Percentiles rank a stretch among this genome's conserved stretches.
phyloP scores from a whole-genome alignment of 352 stramenopile species.

The Phytophthora syringae region DNA sequence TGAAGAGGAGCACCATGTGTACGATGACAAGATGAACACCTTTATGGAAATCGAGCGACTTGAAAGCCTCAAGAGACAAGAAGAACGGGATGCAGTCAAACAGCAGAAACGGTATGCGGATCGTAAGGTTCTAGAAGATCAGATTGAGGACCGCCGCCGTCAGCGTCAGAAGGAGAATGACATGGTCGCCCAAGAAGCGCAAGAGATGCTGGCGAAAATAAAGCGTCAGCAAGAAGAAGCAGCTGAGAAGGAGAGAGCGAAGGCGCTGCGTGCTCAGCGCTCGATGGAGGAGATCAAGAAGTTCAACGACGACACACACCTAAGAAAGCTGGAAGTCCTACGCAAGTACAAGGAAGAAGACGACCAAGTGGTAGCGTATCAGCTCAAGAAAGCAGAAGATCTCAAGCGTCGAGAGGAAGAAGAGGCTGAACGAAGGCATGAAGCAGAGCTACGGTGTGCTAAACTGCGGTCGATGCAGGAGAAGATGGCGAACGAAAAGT shows the following conservation, averaged over 20 bases:
- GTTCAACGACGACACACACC: constrained; percentile 69
- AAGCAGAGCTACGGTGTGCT: constrained; percentile 76
- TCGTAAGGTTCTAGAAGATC: constrained; percentile 90
- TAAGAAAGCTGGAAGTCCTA: constrained; percentile 61
- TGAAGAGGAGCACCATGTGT: constrained; percentile 83
- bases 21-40: constrained; percentile 95
- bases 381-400: constrained; percentile 79
- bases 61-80: constrained; percentile 90
- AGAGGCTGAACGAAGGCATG: constrained; percentile 64
- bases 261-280: constrained; percentile 57
- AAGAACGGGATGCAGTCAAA: constrained; percentile 89
- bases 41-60: constrained; percentile 96
- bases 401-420: constrained; percentile 69
- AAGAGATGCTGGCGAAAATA: constrained; percentile 90
- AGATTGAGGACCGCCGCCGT: constrained; percentile 69
- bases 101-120: constrained; percentile 86
- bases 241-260: constrained; percentile 72
- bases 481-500: constrained; percentile 87
- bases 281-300: constrained; percentile 78
- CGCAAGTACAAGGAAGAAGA: constrained; percentile 85
- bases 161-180: constrained; percentile 55
- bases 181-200: constrained; percentile 77
- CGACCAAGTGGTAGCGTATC: constrained; percentile 69
- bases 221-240: constrained; percentile 73
- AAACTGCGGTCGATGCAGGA: constrained; percentile 86